Evolutionary conservation across 1,139 yeast genomes (phyloP).

Genomic region (Hanseniaspora sp.): DNA sequence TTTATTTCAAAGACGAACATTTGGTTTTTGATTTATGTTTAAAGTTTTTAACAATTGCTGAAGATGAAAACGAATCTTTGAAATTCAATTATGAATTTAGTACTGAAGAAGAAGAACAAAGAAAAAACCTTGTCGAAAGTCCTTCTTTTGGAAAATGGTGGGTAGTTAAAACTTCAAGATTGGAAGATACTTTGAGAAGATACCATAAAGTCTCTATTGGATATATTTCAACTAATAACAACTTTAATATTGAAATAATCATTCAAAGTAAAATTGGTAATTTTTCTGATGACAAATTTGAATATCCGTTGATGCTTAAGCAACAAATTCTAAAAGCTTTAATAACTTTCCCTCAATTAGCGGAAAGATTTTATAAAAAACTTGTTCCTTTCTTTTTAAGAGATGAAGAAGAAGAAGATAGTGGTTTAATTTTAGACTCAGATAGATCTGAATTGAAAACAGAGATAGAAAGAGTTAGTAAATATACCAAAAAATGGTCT

Average conservation of each 20-base stretch:
- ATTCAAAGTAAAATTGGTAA: constrained; percentile 27
- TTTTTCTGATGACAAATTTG: constrained; percentile 24
- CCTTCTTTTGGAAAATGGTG: constrained; percentile 20
- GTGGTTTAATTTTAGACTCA: constrained; percentile 25
- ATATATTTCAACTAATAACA: constrained; percentile 26
- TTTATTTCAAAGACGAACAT: constrained; percentile 37
- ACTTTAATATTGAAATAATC: constrained; percentile 33
- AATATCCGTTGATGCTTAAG: constrained; percentile 27
- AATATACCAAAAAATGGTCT: constrained; percentile 38
- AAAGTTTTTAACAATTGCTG: constrained; percentile 29
- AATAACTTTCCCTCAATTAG: constrained; percentile 47
- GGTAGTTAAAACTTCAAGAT: constrained; percentile 31
- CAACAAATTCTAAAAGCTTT: constrained; percentile 34
- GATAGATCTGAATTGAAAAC: constrained; percentile 28
- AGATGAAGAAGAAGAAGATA: constrained; percentile 20
- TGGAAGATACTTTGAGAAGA: constrained; percentile 28
- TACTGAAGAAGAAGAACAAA: constrained; percentile 14
- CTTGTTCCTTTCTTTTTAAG: constrained; percentile 48
- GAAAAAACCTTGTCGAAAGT: not conserved
- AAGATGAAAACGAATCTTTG: constrained; percentile 20
- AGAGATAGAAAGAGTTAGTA: constrained; percentile 13
- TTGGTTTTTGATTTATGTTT: constrained; percentile 49
- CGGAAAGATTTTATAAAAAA: constrained; percentile 48
- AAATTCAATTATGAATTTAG: constrained; percentile 20
- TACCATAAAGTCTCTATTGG: constrained; percentile 25